Evolutionary conservation across 139 green algal genomes (phyloP), one percentile per base, ranked within the genome.

Genomic region (Chlorella sp.): DNA sequence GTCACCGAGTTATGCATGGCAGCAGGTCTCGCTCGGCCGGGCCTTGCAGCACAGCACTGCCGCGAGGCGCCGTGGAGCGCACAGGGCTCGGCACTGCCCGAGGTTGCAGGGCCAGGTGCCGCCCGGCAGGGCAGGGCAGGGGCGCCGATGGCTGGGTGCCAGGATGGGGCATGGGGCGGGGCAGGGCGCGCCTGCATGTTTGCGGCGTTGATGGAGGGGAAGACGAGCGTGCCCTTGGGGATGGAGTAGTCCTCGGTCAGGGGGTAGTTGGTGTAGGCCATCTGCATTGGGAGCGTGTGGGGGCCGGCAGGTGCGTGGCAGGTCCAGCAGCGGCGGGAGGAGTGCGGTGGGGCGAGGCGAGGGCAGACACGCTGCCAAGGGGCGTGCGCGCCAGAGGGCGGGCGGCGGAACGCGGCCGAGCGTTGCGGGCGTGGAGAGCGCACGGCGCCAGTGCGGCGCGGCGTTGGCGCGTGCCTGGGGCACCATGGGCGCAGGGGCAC

Each of bases 401-500:
- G 46, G n/a, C n/a, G n/a, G n/a, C n/a, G n/a, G n/a, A n/a, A n/a
- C n/a, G n/a, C n/a, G n/a, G n/a, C n/a, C n/a, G n/a, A n/a, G n/a
- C n/a, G n/a, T n/a, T n/a, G n/a, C n/a, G n/a, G n/a, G n/a, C n/a
- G n/a, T n/a, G n/a, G n/a, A n/a, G n/a, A n/a, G n/a, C 8, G 31
- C 53, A 38, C n/a, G 21, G 23, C 5, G 14, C 41, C 43, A 68
- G 53, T 43, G 42, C 4, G 35, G 42, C 25, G 5, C 46, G 23
- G 15, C 46, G 8, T 9, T n/a, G 27, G 33, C 45, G 35, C 64
- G 2, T 55, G 74, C 73, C 77, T 90, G 85, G 3, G 90, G 91
- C 33, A 96, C 92, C 92, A 96, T 96, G 77, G 92, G 91, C 2
- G 92, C 92, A 1, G 92, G 86, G 0, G 92, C 87, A 3, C 92